Conservation (phyloP, 192 early-diverging fungal genomes). For the Blastocladiella britannica region DNA sequence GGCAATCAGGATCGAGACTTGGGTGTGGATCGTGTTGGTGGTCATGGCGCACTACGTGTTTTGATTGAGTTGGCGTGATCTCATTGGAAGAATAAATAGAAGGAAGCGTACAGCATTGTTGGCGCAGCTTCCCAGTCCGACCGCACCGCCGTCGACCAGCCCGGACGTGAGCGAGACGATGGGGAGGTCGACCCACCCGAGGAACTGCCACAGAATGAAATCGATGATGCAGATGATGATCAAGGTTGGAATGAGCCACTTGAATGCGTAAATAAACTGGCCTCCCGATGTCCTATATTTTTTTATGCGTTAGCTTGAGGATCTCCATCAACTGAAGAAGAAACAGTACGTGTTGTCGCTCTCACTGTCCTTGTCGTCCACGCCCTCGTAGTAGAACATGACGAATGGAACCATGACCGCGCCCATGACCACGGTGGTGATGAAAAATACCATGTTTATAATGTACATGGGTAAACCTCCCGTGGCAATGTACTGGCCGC, state of each 20-base stretch:
- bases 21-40: neutral
- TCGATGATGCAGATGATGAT: constrained; percentile 17
- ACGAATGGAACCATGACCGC: constrained; percentile 32
- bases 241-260: constrained; percentile 28
- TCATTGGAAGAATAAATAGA: too few relatives aligned
- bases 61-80: too few relatives aligned
- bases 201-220: constrained; percentile 18
- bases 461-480: constrained; percentile 28
- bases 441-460: constrained; percentile 25
- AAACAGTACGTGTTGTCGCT: constrained; percentile 17
- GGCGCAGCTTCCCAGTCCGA: too few relatives aligned
- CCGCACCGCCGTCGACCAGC: too few relatives aligned
- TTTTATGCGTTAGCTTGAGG: constrained; percentile 1
- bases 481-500: constrained; percentile 10
- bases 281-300: constrained; percentile 8
- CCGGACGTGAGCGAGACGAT: neutral
- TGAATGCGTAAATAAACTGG: constrained; percentile 27
- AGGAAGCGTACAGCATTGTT: too few relatives aligned
- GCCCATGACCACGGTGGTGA: constrained; percentile 19
- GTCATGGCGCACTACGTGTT: too few relatives aligned
- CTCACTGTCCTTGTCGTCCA: constrained; percentile 21
- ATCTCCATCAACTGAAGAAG: too few relatives aligned
- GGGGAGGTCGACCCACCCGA: neutral
- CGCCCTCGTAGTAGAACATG: constrained; percentile 39
- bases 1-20: constrained; percentile 30